These are phyloP conservation scores for Paraconiothyrium brasiliense DNA, from an alignment of 2,329 filamentous ascomycete genomes.

Conservation along the genomic window DNA sequence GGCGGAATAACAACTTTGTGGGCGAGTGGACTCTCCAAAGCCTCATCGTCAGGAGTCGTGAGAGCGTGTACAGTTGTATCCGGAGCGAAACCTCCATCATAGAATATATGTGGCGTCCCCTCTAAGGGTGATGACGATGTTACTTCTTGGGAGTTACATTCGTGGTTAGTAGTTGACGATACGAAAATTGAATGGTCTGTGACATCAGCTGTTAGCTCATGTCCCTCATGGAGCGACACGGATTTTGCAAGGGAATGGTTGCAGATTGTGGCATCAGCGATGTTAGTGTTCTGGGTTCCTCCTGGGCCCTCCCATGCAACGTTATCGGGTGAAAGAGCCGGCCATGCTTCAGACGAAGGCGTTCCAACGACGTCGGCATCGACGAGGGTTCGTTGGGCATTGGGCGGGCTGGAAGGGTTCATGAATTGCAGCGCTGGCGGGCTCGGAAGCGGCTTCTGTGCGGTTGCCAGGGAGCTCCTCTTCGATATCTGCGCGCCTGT, in stretches of 20 bases:
- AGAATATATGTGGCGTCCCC: neutral
- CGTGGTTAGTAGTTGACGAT: neutral
- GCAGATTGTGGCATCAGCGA: neutral
- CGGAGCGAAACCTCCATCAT: neutral
- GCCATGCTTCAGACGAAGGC: constrained; percentile 39
- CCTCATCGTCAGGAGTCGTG: constrained; percentile 16
- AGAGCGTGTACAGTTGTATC: constrained; percentile 11
- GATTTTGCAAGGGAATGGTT: neutral
- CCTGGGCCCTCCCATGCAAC: constrained; percentile 3
- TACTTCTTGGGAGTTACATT: neutral
- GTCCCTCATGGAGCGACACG: neutral
- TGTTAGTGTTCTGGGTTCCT: neutral
- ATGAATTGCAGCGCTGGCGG: constrained; percentile 47
- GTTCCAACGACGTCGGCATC: constrained; percentile 49
- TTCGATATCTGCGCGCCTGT: constrained; percentile 17
- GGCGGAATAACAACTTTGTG: constrained; percentile 21
- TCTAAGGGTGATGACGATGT: neutral
- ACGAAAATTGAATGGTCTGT: neutral
- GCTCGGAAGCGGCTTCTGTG: constrained; percentile 52
- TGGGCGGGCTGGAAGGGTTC: constrained; percentile 43
- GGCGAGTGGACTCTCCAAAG: constrained; percentile 19
- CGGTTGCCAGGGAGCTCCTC: constrained; percentile 8
- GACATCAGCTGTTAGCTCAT: neutral
- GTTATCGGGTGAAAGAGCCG: constrained; percentile 38
- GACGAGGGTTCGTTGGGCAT: constrained; percentile 49